Conservation (phyloP, 2,329 filamentous ascomycete species). For the Penicillium sp. region DNA sequence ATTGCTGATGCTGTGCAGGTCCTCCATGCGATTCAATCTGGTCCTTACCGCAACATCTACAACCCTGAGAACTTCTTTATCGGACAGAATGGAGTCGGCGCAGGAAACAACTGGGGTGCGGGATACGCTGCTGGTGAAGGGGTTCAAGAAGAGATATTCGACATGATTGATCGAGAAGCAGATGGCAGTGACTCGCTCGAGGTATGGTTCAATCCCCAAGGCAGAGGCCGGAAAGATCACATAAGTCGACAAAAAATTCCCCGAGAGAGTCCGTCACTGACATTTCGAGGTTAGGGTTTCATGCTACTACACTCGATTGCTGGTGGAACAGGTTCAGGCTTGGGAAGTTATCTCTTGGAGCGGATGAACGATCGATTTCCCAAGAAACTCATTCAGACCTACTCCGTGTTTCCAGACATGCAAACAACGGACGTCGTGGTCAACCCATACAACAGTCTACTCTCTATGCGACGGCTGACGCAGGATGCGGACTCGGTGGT, state of each 20-base stretch:
- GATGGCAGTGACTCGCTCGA: slow-evolving; percentile 97
- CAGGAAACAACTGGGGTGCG: slow-evolving; percentile 97
- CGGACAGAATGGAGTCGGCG: slow-evolving; percentile 85
- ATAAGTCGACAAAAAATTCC: not conserved
- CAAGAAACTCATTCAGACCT: slow-evolving; percentile 98
- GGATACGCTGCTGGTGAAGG: slow-evolving; percentile 88
- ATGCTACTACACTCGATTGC: slow-evolving; percentile 99
- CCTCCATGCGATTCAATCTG: slow-evolving; percentile 85
- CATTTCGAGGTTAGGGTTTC: slow-evolving; percentile 59
- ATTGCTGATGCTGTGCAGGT: slow-evolving; percentile 47
- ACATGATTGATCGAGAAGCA: slow-evolving; percentile 98
- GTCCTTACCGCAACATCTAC: slow-evolving; percentile 97
- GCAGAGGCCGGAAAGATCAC: too few relatives aligned
- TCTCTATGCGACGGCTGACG: slow-evolving; percentile 83
- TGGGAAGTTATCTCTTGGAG: slow-evolving; percentile 91
- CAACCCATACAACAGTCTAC: slow-evolving; percentile 94
- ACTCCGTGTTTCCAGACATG: slow-evolving; percentile 95
- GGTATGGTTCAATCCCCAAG: slow-evolving; percentile 39
- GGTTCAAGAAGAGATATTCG: slow-evolving; percentile 94
- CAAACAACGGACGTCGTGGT: slow-evolving; percentile 89
- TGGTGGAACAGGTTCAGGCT: slow-evolving; percentile 89
- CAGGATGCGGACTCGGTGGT: slow-evolving; percentile 96
- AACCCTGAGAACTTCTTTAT: slow-evolving; percentile 99
- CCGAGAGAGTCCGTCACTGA: not conserved
- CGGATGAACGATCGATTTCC: slow-evolving; percentile 94